Base-by-base conservation (phyloP, 2,329 filamentous ascomycete genomes). In the Furcasterigmium furcatum region DNA sequence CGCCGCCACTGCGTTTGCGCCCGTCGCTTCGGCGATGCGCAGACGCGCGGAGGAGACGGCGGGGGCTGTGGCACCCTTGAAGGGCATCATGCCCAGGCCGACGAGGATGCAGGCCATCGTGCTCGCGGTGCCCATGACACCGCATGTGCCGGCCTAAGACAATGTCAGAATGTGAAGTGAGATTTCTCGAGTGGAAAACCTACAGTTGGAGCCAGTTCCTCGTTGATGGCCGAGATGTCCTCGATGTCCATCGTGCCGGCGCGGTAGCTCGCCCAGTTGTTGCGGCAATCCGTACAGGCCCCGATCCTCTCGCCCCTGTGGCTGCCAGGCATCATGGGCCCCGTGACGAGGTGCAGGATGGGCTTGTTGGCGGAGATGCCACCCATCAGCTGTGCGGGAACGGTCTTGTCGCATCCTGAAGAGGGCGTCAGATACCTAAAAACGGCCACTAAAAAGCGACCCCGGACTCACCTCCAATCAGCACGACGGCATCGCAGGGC, bases 111-210 rank as follows among this genome's bases (percentile, higher is more conserved):
- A 91, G 1, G 88, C 87, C 88, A 95, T 92, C 2, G 89, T 95
- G 58, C 90, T 92, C 7, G 90, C 90, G 0, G 90, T 95, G 52
- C 89, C 94, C 90, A 95, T 95, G 16, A 91, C 90, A 39, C 89
- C 89, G 52, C 90, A 95, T 1, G 88, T 91, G 24, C 90, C 90
- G 2, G 82, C 80, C 72, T 75, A 21, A 16, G 38, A 22, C 10
- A 22, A 6, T 9, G 13, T 27, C 22, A 25, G 38, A n/a, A n/a
- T n/a, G n/a, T n/a, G n/a, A n/a, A n/a, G n/a, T n/a, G n/a, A n/a
- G n/a, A 2, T n/a, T 34, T 9, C 14, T 14, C 3, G 19, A 19
- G n/a, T n/a, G 9, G 8, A 20, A 3, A n/a, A 9, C 74, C 53
- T 58, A 82, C 81, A 1, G 85, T 88, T 0, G 86, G 85, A 1